Evolutionary conservation across 306 rosid species (phyloP).

Genomic region (Casuarina cunninghamiana): DNA sequence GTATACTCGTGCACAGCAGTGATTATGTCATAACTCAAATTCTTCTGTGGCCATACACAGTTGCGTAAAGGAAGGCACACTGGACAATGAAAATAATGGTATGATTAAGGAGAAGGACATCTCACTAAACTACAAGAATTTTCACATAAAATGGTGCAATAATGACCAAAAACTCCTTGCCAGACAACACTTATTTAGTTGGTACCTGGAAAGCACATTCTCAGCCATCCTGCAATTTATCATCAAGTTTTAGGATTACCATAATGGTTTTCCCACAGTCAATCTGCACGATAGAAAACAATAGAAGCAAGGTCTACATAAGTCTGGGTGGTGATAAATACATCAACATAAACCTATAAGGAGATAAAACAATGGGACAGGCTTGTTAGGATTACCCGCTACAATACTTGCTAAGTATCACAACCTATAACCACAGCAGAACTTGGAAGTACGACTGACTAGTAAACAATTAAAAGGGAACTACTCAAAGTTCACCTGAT

Average conservation of each 20-base stretch:
- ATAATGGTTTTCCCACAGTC: constrained; percentile 94
- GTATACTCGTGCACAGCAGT: constrained; percentile 92
- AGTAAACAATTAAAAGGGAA: constrained; percentile 11
- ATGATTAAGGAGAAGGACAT: constrained; percentile 5
- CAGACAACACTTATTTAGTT: constrained; percentile 15
- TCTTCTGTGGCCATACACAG: constrained; percentile 89
- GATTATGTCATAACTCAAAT: constrained; percentile 85
- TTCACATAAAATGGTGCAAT: constrained; percentile 7
- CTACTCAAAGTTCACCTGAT: constrained; percentile 60
- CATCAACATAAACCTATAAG: constrained; percentile 86
- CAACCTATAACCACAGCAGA: too few relatives aligned
- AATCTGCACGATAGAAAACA: constrained; percentile 68
- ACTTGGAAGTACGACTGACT: too few relatives aligned
- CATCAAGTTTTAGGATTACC: constrained; percentile 91
- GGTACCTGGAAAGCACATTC: constrained; percentile 96
- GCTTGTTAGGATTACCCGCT: too few relatives aligned
- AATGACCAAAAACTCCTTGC: constrained; percentile 16
- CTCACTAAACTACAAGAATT: constrained; percentile 3
- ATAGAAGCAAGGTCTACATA: constrained; percentile 89
- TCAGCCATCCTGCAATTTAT: constrained; percentile 94
- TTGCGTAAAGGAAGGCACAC: constrained; percentile 98
- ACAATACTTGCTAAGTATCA: too few relatives aligned
- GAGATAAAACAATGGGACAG: constrained; percentile 11
- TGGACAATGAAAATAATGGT: constrained; percentile 29
- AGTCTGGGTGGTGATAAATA: constrained; percentile 85